Conservation (phyloP, 805 yeast genomes). For the Metschnikowia cerradonensis region DNA sequence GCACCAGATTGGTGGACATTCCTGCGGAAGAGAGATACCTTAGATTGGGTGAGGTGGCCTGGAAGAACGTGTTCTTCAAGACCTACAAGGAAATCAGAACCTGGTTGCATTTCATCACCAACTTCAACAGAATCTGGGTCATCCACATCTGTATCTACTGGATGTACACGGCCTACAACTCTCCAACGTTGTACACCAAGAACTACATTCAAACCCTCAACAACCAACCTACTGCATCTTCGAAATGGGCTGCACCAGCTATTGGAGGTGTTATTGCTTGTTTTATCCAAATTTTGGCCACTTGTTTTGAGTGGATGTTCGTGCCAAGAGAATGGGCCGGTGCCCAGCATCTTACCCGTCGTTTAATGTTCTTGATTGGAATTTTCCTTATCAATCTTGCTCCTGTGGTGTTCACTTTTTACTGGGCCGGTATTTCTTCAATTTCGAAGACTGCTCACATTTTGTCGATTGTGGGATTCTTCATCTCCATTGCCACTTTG, state of each 20-base stretch:
- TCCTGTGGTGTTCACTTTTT: conserved; percentile 82
- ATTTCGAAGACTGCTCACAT: conserved; percentile 69
- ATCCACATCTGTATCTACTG: conserved; percentile 86
- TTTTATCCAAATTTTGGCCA: conserved; percentile 78
- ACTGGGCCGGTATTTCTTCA: conserved; percentile 65
- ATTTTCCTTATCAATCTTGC: conserved; percentile 72
- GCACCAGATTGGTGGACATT: conserved; percentile 84
- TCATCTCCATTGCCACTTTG: conserved; percentile 80
- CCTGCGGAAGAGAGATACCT: conserved; percentile 87
- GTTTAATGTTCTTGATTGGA: conserved; percentile 68
- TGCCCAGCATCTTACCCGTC: conserved; percentile 91
- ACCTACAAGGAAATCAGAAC: conserved; percentile 72
- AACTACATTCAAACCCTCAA: conserved; percentile 78
- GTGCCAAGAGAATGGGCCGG: conserved; percentile 99
- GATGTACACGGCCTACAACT: conserved; percentile 92
- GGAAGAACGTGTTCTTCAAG: conserved; percentile 84
- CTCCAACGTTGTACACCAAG: conserved; percentile 87
- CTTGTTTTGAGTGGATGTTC: conserved; percentile 88
- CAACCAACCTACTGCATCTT: conserved; percentile 85
- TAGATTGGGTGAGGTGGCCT: conserved; percentile 85
- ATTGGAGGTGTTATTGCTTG: conserved; percentile 89
- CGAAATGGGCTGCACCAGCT: conserved; percentile 90
- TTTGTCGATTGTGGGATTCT: conserved; percentile 82
- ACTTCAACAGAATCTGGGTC: conserved; percentile 90
- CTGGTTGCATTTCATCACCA: conserved; percentile 70